Evolutionary conservation across 2,329 filamentous ascomycete genomes (phyloP).

Genomic region (Exutisphaerella laricina): DNA sequence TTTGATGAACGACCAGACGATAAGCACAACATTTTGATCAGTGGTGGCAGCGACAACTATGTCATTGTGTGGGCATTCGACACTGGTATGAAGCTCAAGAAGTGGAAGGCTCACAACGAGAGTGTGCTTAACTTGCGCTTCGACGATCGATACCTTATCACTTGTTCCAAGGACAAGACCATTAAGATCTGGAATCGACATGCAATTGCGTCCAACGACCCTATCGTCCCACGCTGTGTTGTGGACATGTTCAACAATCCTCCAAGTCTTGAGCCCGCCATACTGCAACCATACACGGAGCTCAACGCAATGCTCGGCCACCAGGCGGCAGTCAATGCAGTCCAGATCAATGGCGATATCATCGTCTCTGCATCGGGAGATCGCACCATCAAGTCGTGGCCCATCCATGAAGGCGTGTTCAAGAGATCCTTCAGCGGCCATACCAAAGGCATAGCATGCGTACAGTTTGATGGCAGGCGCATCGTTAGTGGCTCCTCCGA

Average conservation of each 20-base stretch:
- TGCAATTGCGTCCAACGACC: conserved; percentile 49
- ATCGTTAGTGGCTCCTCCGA: conserved; percentile 97
- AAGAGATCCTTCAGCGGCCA: conserved; percentile 74
- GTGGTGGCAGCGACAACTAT: conserved; percentile 85
- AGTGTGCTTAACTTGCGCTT: conserved; percentile 93
- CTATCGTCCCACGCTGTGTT: conserved; percentile 31
- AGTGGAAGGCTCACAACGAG: conserved; percentile 74
- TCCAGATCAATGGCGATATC: conserved; percentile 78
- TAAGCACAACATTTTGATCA: conserved; percentile 86
- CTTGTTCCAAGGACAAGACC: conserved; percentile 93
- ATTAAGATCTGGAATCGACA: conserved; percentile 94
- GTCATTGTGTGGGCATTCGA: conserved; percentile 93
- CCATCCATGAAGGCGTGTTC: conserved; percentile 73
- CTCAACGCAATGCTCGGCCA: conserved; percentile 80
- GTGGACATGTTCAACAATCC: conserved; percentile 34
- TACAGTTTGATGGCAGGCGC: conserved; percentile 88
- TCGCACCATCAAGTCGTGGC: conserved; percentile 89
- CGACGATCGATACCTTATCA: conserved; percentile 84
- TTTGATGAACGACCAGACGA: conserved; percentile 71
- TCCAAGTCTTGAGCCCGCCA: conserved; percentile 35
- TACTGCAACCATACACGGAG: conserved; percentile 65
- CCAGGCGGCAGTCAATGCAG: conserved; percentile 87
- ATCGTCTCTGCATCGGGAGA: conserved; percentile 95
- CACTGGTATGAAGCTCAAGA: conserved; percentile 73
- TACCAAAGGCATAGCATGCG: conserved; percentile 91